Evolutionary conservation across 257 asterid species (phyloP).

Genomic region (Ophiorrhiza pumila): DNA sequence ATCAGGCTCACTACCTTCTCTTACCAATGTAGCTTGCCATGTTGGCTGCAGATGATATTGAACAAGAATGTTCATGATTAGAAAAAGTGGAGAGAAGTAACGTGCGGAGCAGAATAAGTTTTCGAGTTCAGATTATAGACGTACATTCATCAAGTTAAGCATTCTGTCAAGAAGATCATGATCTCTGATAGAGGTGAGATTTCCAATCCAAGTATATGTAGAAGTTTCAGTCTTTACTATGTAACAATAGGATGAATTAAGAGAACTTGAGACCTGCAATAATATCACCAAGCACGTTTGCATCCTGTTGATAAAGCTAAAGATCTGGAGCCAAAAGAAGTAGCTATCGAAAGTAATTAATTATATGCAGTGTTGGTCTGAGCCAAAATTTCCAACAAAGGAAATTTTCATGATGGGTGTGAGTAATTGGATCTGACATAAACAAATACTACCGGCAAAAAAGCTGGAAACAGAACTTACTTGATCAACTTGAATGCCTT

Average conservation of each 20-base stretch:
- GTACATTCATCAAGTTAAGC: constrained; percentile 65
- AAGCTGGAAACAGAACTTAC: constrained; percentile 35
- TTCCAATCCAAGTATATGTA: constrained; percentile 70
- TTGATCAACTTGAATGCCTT: constrained; percentile 86
- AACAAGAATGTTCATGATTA: constrained; percentile 1
- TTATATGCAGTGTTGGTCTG: neutral
- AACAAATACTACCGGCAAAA: neutral
- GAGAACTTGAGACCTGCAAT: constrained; percentile 65
- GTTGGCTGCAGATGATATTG: constrained; percentile 49
- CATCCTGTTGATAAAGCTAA: neutral
- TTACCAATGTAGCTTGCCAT: constrained; percentile 59
- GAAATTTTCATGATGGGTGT: neutral
- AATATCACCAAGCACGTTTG: neutral
- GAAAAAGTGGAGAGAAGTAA: constrained; percentile 16
- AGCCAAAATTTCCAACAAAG: neutral
- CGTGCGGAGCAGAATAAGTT: constrained; percentile 2
- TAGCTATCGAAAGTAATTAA: neutral
- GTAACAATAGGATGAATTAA: constrained; percentile 75
- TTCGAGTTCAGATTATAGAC: constrained; percentile 7
- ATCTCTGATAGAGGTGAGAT: constrained; percentile 53
- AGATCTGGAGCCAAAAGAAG: neutral
- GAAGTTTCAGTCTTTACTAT: constrained; percentile 56
- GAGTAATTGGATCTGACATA: neutral
- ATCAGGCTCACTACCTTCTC: constrained; percentile 82
- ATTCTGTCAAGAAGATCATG: constrained; percentile 81